A percentile compares a stretch with the other conserved stretches of the same genome.
These are phyloP conservation scores for Kwoniella europaea DNA, from an alignment of 768 basidiomycete species.

Conservation along the genomic window DNA sequence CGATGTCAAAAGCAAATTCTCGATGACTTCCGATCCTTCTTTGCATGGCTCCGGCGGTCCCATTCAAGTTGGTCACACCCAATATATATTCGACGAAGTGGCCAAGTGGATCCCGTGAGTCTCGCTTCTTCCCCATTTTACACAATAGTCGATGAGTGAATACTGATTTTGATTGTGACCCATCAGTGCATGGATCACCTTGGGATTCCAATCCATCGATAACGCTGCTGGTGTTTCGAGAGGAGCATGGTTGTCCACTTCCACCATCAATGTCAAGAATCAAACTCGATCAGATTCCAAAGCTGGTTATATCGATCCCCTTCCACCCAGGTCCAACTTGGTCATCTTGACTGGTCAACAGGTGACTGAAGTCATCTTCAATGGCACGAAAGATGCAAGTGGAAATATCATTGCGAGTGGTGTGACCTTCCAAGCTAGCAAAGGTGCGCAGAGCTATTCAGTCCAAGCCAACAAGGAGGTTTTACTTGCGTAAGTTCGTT, in stretches of 20 bases:
- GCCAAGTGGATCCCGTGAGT: constrained; percentile 65
- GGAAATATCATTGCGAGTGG: constrained; percentile 61
- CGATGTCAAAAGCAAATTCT: constrained; percentile 59
- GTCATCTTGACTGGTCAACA: constrained; percentile 68
- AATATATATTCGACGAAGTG: constrained; percentile 62
- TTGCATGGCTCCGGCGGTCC: constrained; percentile 66
- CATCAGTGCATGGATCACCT: constrained; percentile 53
- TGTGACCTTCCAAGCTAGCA: constrained; percentile 63
- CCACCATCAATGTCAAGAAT: constrained; percentile 68
- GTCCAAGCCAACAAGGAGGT: constrained; percentile 70
- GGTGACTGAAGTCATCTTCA: constrained; percentile 66
- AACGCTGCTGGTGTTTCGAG: constrained; percentile 60
- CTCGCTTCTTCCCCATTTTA: background rate
- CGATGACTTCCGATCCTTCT: constrained; percentile 62
- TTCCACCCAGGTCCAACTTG: constrained; percentile 69
- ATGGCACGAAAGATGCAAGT: constrained; percentile 46
- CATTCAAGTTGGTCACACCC: constrained; percentile 62
- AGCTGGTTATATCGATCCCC: constrained; percentile 69
- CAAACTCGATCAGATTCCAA: constrained; percentile 71
- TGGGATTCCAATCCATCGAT: constrained; percentile 53
- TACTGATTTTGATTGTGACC: constrained; percentile 46
- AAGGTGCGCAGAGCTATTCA: constrained; percentile 57
- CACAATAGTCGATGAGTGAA: constrained; percentile 53
- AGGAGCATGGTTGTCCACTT: constrained; percentile 63
- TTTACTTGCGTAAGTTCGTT: constrained; percentile 58